Evolutionary conservation across 2,329 filamentous ascomycete species (phyloP).

Genomic region (Cytospora piceae): DNA sequence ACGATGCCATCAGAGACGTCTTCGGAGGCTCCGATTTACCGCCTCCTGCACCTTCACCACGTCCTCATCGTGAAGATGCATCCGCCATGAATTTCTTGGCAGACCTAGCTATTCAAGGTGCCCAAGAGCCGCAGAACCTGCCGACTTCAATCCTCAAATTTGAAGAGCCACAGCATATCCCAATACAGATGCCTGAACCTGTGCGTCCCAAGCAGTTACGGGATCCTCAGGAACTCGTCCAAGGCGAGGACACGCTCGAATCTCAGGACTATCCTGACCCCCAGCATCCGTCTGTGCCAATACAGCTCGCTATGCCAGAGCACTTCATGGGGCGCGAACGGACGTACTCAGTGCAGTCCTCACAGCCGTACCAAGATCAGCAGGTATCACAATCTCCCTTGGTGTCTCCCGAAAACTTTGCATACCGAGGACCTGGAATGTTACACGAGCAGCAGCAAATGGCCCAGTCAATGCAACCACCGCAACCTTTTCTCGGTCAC

Average conservation of each 20-base stretch:
- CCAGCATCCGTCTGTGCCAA: constrained; percentile 20
- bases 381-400: constrained; percentile 24
- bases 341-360: constrained; percentile 13
- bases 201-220: constrained; percentile 28
- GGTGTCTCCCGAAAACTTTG: constrained; percentile 24
- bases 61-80: constrained; percentile 15
- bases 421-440: constrained; percentile 21
- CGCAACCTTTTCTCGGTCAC: constrained; percentile 16
- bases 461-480: constrained; percentile 27
- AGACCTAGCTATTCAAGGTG: constrained; percentile 14
- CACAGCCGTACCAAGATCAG: constrained; percentile 22
- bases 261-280: constrained; percentile 24
- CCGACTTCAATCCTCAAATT: neutral
- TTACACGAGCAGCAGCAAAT: constrained; percentile 26
- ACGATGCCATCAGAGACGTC: constrained; percentile 50
- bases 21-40: constrained; percentile 42
- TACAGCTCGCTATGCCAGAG: constrained; percentile 22
- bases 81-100: constrained; percentile 21
- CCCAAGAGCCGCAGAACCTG: neutral
- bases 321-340: constrained; percentile 23
- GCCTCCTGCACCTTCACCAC: constrained; percentile 31
- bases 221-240: constrained; percentile 28
- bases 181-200: constrained; percentile 30
- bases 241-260: constrained; percentile 4
- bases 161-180: constrained; percentile 21